Evolutionary conservation across 495 filamentous ascomycete species (phyloP).

Genomic region (Neohortaea acidophila): DNA sequence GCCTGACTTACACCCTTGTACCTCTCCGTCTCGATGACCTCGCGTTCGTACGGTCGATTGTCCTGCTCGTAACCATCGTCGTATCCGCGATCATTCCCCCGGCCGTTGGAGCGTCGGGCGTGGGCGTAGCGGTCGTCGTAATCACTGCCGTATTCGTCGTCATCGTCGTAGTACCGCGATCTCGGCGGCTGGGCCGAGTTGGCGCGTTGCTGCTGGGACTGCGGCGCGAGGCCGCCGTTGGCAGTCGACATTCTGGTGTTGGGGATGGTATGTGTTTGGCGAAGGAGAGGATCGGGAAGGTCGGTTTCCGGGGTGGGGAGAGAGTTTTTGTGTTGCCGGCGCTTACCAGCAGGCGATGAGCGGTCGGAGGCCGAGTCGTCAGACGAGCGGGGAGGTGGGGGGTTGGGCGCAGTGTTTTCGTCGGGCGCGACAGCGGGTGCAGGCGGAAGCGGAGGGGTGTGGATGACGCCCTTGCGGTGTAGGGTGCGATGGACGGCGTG

Average conservation of each 20-base stretch:
- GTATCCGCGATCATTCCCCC: conserved; percentile 12
- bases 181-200: conserved; percentile 6
- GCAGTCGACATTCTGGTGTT: conserved; percentile 10
- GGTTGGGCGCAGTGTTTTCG: neutral
- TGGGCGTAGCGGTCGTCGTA: conserved; percentile 13
- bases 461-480: neutral
- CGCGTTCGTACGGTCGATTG: conserved; percentile 8
- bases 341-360: neutral
- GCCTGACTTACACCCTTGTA: conserved; percentile 17
- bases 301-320: conserved; percentile 8
- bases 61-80: too few relatives aligned
- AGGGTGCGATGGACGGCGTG: neutral
- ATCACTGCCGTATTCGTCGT: conserved; percentile 13
- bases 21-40: conserved; percentile 16
- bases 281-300: conserved; percentile 10
- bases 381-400: neutral
- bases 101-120: neutral
- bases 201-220: conserved; percentile 1
- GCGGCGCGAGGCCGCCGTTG: neutral
- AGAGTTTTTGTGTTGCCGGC: neutral
- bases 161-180: conserved; percentile 10
- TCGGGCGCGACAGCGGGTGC: neutral
- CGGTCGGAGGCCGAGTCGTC: too few relatives aligned
- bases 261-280: neutral
- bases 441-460: neutral